Evolutionary conservation across 2,329 filamentous ascomycete genomes (phyloP), one percentile per base, ranked within the genome.

Genomic region (Fusarium veterinarium): DNA sequence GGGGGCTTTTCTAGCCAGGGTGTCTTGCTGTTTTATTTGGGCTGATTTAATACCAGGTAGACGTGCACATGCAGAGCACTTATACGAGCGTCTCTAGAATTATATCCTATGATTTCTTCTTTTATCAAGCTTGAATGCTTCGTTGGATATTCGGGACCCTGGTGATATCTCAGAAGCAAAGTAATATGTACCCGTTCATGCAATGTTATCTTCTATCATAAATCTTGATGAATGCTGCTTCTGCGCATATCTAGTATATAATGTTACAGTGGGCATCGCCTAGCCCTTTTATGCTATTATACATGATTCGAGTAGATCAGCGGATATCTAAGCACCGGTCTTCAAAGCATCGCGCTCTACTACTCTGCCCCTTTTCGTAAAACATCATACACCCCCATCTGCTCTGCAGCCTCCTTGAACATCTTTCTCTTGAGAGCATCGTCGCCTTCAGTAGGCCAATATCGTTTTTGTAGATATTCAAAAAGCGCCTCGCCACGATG

Each of bases 311-410:
- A 58, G 40, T 17, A 52, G 44, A 46, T 60, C 42, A 46, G 53
- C 55, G 70, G 49, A 73, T 56, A 56, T 44, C 31, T 33, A 60
- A 52, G 25, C 60, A 38, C 61, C 55, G 42, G 30, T 61, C 42
- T 57, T 30, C 30, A 49, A 60, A 44, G 40, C 23, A 28, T 35
- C 40, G n/a, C 16, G 63, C 58, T 64, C 71, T 51, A 73, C 52
- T 60, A 31, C 35, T 72, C 65, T 52, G 51, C 63, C 55, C 45
- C 74, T 28, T 69, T 71, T 12, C 61, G 74, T 53, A 83, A 61
- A 13, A 80, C 40, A 33, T 84, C 79, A 58, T 81, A 80, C 70
- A 84, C 81, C 48, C 84, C 84, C 84, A 86, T 86, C 72, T 86
- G 78, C 60, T 67, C 73, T n/a, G 83, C 81, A 56, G 78, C 83